Percentiles rank a stretch among this genome's conserved stretches.
phyloP scores from a whole-genome alignment of 345 rosid species.

The Arabidopsis arenosa region DNA sequence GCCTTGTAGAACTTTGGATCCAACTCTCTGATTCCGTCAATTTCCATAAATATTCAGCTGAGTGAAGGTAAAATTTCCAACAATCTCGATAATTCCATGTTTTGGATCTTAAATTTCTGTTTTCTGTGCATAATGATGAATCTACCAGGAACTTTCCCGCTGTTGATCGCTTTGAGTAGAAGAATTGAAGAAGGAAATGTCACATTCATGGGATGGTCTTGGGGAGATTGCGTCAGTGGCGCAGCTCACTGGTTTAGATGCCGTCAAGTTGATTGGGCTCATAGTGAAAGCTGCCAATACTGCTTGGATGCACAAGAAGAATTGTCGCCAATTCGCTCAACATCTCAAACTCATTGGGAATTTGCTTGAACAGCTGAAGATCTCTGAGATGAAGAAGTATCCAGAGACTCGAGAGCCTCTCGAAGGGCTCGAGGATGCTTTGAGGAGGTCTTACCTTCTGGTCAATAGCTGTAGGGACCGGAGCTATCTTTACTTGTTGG shows the following conservation, averaged over 20 bases:
- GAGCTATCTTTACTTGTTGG: conserved; percentile 91
- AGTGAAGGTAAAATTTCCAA: conserved; percentile 17
- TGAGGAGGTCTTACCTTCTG: conserved; percentile 80
- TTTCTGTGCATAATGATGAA: not conserved
- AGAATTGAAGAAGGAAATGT: conserved; percentile 49
- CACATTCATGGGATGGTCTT: conserved; percentile 74
- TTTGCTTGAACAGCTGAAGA: conserved; percentile 82
- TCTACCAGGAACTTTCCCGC: not conserved
- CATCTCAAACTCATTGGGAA: conserved; percentile 92
- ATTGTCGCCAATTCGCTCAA: conserved; percentile 91
- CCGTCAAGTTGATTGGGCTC: conserved; percentile 77
- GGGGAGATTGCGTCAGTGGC: conserved; percentile 85
- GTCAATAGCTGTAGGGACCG: conserved; percentile 91
- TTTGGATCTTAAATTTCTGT: not conserved
- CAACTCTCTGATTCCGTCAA: conserved; percentile 7
- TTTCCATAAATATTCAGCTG: not conserved
- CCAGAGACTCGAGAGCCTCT: conserved; percentile 97
- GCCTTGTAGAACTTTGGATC: conserved; percentile 19
- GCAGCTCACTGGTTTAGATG: conserved; percentile 87
- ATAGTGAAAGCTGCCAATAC: conserved; percentile 85
- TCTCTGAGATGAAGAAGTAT: conserved; percentile 91
- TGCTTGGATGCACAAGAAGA: conserved; percentile 96
- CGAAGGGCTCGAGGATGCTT: conserved; percentile 93
- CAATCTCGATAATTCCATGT: conserved; percentile 17
- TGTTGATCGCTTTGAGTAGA: not conserved